A percentile compares a stretch with the other conserved stretches of the same genome.
These are phyloP conservation scores for Suhomyces sp. DNA, from an alignment of 805 yeast species.

Conservation along the genomic window DNA sequence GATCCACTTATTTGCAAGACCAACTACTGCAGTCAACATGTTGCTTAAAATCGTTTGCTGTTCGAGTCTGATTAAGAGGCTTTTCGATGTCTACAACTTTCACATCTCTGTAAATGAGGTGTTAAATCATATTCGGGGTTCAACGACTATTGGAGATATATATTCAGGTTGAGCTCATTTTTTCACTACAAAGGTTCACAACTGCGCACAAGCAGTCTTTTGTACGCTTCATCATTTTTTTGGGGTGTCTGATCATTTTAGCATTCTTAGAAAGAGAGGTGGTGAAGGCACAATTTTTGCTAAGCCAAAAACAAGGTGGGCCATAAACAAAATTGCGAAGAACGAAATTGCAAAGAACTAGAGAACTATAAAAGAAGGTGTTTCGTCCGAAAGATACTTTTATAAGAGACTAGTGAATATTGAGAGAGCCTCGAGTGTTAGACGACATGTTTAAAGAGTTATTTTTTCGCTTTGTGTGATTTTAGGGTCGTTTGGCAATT, in stretches of 20 bases:
- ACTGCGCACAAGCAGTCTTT: constrained; percentile 40
- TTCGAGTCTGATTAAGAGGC: constrained; percentile 42
- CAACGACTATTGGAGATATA: constrained; percentile 19
- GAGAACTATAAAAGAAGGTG: too few relatives aligned
- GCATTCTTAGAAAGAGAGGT: constrained; percentile 35
- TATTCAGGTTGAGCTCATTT: constrained; percentile 24
- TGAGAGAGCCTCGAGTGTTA: too few relatives aligned
- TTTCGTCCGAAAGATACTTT: too few relatives aligned
- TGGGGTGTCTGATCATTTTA: constrained; percentile 33
- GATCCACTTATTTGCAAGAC: too few relatives aligned
- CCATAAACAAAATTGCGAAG: too few relatives aligned
- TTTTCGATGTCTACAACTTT: constrained; percentile 29
- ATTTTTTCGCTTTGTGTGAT: too few relatives aligned
- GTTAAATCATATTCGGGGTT: constrained; percentile 24
- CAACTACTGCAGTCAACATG: constrained; percentile 83
- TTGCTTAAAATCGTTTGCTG: constrained; percentile 68
- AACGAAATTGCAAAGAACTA: too few relatives aligned
- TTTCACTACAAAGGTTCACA: constrained; percentile 23
- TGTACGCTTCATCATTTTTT: constrained; percentile 43
- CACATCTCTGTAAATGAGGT: constrained; percentile 16
- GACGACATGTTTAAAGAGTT: too few relatives aligned
- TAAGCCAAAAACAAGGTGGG: too few relatives aligned
- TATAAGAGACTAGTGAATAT: too few relatives aligned
- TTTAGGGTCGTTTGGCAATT: too few relatives aligned
- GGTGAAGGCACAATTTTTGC: constrained; percentile 1